phyloP scores from a whole-genome alignment of 306 rosid genomes.

The Morella rubra region DNA sequence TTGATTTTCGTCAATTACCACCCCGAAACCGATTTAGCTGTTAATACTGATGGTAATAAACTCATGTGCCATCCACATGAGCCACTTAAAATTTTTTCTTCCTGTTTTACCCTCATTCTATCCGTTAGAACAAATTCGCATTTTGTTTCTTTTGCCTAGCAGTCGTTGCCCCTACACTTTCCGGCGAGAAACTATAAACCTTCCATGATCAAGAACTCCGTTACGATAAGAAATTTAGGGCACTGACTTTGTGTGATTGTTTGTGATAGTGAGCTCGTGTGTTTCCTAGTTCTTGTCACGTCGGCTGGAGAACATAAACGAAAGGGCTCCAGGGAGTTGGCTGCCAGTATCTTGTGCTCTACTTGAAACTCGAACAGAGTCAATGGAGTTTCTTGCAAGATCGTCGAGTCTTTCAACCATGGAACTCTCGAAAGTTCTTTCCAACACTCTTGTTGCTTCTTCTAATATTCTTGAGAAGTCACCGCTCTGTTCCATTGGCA shows the following conservation, averaged over 20 bases:
- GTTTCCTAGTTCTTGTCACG: constrained; percentile 48
- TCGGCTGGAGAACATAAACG: constrained; percentile 74
- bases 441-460: constrained; percentile 40
- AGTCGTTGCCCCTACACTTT: no score
- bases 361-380: constrained; percentile 90
- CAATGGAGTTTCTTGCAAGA: constrained; percentile 95
- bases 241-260: constrained; percentile 14
- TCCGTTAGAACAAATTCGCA: no score
- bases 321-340: constrained; percentile 54
- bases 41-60: no score
- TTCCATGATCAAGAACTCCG: constrained; percentile 4
- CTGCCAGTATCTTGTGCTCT: constrained; percentile 42
- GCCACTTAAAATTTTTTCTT: no score
- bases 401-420: constrained; percentile 94
- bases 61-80: no score
- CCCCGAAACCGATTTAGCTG: no score
- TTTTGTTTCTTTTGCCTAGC: no score
- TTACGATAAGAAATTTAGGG: constrained; percentile 21
- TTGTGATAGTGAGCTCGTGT: constrained; percentile 59
- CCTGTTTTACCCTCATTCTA: no score
- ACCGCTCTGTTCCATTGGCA: constrained; percentile 29
- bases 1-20: no score
- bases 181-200: not conserved
- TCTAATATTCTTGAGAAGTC: constrained; percentile 44
- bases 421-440: constrained; percentile 83